Evolutionary conservation across 805 yeast genomes (phyloP), one percentile per base, ranked within the genome.

Genomic region (Candida nitratophila): DNA sequence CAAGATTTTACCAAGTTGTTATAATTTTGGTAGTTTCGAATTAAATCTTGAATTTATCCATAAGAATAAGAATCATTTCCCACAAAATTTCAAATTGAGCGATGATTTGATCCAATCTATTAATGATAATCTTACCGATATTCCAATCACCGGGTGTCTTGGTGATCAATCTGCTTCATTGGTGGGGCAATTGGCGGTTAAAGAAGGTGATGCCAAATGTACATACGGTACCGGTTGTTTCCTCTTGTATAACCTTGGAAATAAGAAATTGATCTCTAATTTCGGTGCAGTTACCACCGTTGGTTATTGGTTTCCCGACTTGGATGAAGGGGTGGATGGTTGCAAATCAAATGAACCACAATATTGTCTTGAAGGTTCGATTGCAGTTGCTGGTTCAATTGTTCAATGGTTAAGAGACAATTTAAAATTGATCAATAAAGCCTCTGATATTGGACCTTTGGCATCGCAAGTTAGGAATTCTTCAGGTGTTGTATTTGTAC

Each of bases 141-240:
- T 82, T 24, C 96, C 96, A 31, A 79, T 90, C 46, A 77, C 86
- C 54, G 96, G 96, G 38, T 86, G 96, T 65, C 71, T 90, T 27
- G 97, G 97, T 47, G 98, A 90, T 67, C 98, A 90, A 69, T 79
- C 90, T 44, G 88, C 96, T 2, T 93, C 97, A 2, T 65, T 91
- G 48, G 96, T 89, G 41, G 98, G 97, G 32, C 96, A 90, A 65
- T 65, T 86, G 64, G 96, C 96, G 1, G 78, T 88, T 55, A 73
- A 77, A 50, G 74, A 78, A 37, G 96, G 96, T 44, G 79, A 83
- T 38, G 96, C 96, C 38, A 90, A 90, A 65, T 88, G 96, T 72
- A 90, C 98, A 11, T 90, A 89, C 58, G 98, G 98, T 50, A 90
- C 98, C 1, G 98, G 98, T 49, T 86, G 96, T 62, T 90, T 90